Percentiles rank a stretch among this genome's conserved stretches.
Conservation (phyloP, 2,329 filamentous ascomycete species). For the Fusarium setosum region DNA sequence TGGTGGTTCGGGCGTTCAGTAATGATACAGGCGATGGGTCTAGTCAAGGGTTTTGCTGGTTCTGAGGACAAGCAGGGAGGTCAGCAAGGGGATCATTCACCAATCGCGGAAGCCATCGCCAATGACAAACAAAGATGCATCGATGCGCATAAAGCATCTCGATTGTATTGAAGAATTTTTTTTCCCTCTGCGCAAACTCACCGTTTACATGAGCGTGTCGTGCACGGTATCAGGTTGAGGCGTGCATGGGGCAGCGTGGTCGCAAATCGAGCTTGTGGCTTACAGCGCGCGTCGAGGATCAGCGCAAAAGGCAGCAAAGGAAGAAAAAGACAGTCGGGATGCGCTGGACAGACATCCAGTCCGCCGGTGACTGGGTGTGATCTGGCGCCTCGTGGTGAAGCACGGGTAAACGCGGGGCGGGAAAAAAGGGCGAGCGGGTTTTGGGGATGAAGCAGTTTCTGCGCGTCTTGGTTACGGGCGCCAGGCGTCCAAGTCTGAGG, state of each 20-base stretch:
- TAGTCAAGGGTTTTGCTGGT: slow-evolving; percentile 18
- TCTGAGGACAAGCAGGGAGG: slow-evolving; percentile 24
- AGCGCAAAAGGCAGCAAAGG: slow-evolving; percentile 27
- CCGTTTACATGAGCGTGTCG: slow-evolving; percentile 33
- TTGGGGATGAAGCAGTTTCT: slow-evolving; percentile 34
- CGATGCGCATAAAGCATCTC: not conserved
- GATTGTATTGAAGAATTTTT: not conserved
- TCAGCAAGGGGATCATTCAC: slow-evolving; percentile 29
- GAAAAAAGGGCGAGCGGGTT: slow-evolving; percentile 20
- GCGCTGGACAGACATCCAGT: slow-evolving; percentile 13
- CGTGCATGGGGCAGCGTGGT: slow-evolving; percentile 42
- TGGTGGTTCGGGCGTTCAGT: slow-evolving; percentile 4
- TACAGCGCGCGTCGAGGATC: slow-evolving; percentile 37
- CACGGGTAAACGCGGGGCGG: slow-evolving; percentile 21
- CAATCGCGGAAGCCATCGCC: not conserved
- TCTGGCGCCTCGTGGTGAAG: slow-evolving; percentile 15
- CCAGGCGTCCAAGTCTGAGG: slow-evolving; percentile 21
- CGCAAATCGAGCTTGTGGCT: slow-evolving; percentile 39
- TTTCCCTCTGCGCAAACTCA: slow-evolving; percentile 34
- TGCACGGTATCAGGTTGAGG: slow-evolving; percentile 40
- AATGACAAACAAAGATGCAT: not conserved
- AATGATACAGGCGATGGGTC: slow-evolving; percentile 16
- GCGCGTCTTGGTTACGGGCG: slow-evolving; percentile 39
- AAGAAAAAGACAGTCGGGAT: slow-evolving; percentile 1
- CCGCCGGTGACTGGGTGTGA: slow-evolving; percentile 1